Percentiles rank a stretch among this genome's conserved stretches.
phyloP scores from a whole-genome alignment of 2,329 filamentous ascomycete species.

The Sordariomycetes sp. region DNA sequence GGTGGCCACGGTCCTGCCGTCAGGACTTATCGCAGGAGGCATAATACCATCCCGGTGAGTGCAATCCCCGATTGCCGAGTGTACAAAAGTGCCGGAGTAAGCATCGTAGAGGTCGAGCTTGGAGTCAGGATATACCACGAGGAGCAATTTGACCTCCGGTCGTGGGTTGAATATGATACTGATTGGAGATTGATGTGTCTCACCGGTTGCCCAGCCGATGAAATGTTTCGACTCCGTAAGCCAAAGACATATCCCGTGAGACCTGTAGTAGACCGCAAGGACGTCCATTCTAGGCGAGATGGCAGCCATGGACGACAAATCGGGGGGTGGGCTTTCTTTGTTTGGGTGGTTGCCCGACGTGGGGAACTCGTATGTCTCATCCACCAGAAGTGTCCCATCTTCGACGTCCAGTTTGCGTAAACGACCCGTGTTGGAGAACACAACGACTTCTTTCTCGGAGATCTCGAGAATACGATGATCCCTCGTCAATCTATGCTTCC shows the following conservation, averaged over 20 bases:
- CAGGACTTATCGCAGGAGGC: too few species aligned
- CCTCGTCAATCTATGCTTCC: neutral
- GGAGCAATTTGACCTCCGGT: slow-evolving; percentile 9
- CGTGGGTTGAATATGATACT: slow-evolving; percentile 6
- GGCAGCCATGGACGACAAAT: neutral
- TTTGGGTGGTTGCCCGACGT: neutral
- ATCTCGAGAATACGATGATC: too few species aligned
- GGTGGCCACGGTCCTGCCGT: too few species aligned
- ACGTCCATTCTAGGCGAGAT: neutral
- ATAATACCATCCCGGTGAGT: too few species aligned
- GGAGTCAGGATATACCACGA: slow-evolving; percentile 11
- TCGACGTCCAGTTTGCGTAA: too few species aligned
- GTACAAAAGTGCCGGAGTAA: slow-evolving; percentile 7
- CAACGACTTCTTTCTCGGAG: too few species aligned
- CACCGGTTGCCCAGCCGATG: neutral
- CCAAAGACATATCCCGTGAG: neutral
- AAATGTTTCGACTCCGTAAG: neutral
- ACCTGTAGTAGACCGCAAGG: neutral
- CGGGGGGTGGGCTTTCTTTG: neutral
- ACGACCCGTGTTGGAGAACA: too few species aligned
- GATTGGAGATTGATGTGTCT: neutral
- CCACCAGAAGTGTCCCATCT: too few species aligned
- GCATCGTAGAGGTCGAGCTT: slow-evolving; percentile 11
- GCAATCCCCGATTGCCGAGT: too few species aligned
- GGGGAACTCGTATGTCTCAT: too few species aligned